phyloP scores from a whole-genome alignment of 129 eudicot species.

The Deinandra increscens region DNA sequence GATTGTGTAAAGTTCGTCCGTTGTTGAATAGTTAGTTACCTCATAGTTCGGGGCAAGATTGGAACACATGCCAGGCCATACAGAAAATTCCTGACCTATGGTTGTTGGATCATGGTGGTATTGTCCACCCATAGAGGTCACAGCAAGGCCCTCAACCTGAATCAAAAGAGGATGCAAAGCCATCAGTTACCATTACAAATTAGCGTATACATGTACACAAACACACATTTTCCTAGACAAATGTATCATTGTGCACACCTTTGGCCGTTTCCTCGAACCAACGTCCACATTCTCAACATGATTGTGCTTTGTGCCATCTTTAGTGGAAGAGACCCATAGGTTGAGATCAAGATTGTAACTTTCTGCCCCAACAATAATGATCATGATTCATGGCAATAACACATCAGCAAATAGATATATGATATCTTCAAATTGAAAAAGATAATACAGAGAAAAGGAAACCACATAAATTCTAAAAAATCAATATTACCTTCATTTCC shows the following conservation, averaged over 20 bases:
- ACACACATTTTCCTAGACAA: neutral
- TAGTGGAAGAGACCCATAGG: constrained; percentile 60
- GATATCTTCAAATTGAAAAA: neutral
- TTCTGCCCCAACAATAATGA: constrained; percentile 36
- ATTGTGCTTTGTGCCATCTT: constrained; percentile 35
- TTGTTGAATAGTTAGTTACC: constrained; percentile 34
- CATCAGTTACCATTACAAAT: constrained; percentile 4
- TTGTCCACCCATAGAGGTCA: constrained; percentile 28
- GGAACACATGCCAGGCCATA: constrained; percentile 45
- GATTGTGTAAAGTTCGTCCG: neutral
- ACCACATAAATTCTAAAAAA: constrained; percentile 3
- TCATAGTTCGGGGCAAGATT: constrained; percentile 42
- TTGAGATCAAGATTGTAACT: constrained; percentile 68
- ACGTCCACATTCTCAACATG: constrained; percentile 30
- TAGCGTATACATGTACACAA: too few relatives aligned
- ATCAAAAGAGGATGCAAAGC: constrained; percentile 5
- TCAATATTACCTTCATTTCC: constrained; percentile 51
- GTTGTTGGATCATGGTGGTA: constrained; percentile 29
- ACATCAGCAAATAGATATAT: constrained; percentile 6
- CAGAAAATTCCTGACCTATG: constrained; percentile 29
- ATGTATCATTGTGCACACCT: constrained; percentile 34
- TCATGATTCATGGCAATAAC: neutral
- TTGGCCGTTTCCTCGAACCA: constrained; percentile 46
- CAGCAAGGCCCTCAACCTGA: constrained; percentile 43
- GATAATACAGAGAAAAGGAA: neutral